Evolutionary conservation across 2,329 filamentous ascomycete genomes (phyloP), one percentile per base, ranked within the genome.

Genomic region (Cordyceps farinosa): DNA sequence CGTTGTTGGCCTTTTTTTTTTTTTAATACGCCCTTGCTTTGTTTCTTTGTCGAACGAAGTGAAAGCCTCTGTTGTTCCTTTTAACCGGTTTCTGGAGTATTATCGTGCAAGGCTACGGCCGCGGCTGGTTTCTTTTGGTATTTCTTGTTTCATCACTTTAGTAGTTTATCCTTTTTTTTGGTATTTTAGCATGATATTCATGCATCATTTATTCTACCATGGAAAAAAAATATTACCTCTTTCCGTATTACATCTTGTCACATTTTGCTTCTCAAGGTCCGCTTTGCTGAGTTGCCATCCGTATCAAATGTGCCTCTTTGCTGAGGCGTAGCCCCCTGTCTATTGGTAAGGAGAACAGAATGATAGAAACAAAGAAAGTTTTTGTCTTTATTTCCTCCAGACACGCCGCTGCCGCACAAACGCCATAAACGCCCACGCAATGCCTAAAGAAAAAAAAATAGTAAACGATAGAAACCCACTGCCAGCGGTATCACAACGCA

Each of bases 381-480:
- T 22, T 10, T 22, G 42, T 45, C 42, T 32, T 29, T n/a, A n/a
- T 22, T 13, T 36, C 17, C 36, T 38, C 29, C 34, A 59, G 57
- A 36, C 36, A 52, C 52, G 13, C n/a, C 13, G 38, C 45, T 47
- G 58, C 32, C 40, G 32, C 36, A 13, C 44, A 53, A n/a, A 40
- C 29, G 15, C 48, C 48, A 47, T 38, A 62, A 66, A 63, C 56
- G 45, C 62, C 64, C 62, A 56, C 50, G 65, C 62, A 66, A 66
- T 65, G 58, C 65, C 30, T 29, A 27, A 3, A 32, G 44, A 52
- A 38, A 53, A 32, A 48, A 52, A 38, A 53, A 29, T 62, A 61
- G 36, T 27, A 55, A 40, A 34, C 10, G 22, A 51, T 32, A 15
- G 22, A 22, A 22, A 22, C 27, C 5, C 48, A 17, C 6, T 30